phyloP scores from a whole-genome alignment of 2,329 filamentous ascomycete species.

The Fusarium sp. region DNA sequence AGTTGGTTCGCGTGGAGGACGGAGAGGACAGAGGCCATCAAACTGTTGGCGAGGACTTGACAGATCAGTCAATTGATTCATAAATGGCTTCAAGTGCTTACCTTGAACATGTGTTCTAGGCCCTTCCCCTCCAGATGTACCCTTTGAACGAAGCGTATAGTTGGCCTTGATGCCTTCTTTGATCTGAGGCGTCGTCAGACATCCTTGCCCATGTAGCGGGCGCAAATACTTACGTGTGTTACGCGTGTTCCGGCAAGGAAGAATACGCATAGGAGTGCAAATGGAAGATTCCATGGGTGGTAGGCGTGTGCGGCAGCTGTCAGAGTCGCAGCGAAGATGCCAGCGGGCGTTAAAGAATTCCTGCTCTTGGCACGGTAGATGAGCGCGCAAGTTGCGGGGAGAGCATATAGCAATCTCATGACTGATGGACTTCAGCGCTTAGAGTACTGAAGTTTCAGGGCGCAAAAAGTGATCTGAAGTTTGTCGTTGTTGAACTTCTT shows the following conservation, averaged over 20 bases:
- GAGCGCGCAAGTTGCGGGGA: conserved; percentile 67
- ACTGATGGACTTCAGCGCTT: conserved; percentile 27
- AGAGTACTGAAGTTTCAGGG: neutral
- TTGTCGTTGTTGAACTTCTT: conserved; percentile 10
- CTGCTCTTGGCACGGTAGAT: conserved; percentile 74
- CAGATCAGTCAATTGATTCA: neutral
- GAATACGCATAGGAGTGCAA: conserved; percentile 82
- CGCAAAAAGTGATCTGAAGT: neutral
- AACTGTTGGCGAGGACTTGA: conserved; percentile 83
- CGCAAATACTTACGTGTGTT: conserved; percentile 70
- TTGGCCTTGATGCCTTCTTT: conserved; percentile 87
- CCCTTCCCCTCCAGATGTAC: conserved; percentile 79
- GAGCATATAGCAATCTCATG: conserved; percentile 68
- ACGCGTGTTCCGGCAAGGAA: conserved; percentile 85
- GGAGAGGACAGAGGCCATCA: conserved; percentile 74
- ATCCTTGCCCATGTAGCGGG: neutral
- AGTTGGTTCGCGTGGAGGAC: conserved; percentile 70
- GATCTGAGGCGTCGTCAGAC: conserved; percentile 60
- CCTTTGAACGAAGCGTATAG: conserved; percentile 80
- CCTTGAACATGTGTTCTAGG: conserved; percentile 85
- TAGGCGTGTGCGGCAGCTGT: conserved; percentile 84
- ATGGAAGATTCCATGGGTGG: conserved; percentile 96
- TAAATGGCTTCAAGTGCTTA: conserved; percentile 36
- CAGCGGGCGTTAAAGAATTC: conserved; percentile 80
- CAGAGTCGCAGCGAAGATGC: conserved; percentile 74